Evolutionary conservation across 345 rosid genomes (phyloP), one percentile per base, ranked within the genome.

Genomic region (Eucalyptus polybractea): DNA sequence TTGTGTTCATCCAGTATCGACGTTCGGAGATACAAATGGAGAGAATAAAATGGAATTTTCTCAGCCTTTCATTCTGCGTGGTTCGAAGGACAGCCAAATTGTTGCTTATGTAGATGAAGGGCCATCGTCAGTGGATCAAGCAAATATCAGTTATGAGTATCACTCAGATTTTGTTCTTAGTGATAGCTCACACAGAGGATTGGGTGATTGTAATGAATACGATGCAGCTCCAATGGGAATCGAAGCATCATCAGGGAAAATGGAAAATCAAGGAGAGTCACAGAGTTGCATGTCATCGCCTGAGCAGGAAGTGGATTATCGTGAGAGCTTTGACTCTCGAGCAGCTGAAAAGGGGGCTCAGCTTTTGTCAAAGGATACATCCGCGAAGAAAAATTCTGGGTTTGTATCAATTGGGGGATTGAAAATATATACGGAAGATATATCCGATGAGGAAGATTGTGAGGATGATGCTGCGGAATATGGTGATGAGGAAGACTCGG

Each of bases 331-430:
- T 87, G 90, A 86, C 80, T 49, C n/a, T 80, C 92, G 91, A 90
- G 90, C 69, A 56, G 91, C 21, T 37, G 92, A 80, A 89, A 92
- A 90, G 65, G 91, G 92, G 91, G 94, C 91, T 90, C 92, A 92
- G 69, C 69, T 92, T 85, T 86, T 89, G 50, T 86, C 89, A 86
- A 89, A 90, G 92, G 89, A 51, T 83, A 87, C 50, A 76, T 90
- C 94, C 80, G 21, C 91, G 0, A 94, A 89, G 92, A 91, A 92
- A 91, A 97, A 98, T 87, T 91, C 95, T 6, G 99, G 95, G 44
- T 98, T 91, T 90, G 89, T 98, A n/a, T 97, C 97, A 58, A 92
- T 98, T 47, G 99, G 97, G 69, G 95, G 97, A 86, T 50, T 95
- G 91, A 97, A 93, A 88, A 83, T 97, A 17, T 98, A 93, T 88